A percentile compares a stretch with the other conserved stretches of the same genome.
Conservation (phyloP, 2,329 filamentous ascomycete species). For the Colletotrichum tabaci region DNA sequence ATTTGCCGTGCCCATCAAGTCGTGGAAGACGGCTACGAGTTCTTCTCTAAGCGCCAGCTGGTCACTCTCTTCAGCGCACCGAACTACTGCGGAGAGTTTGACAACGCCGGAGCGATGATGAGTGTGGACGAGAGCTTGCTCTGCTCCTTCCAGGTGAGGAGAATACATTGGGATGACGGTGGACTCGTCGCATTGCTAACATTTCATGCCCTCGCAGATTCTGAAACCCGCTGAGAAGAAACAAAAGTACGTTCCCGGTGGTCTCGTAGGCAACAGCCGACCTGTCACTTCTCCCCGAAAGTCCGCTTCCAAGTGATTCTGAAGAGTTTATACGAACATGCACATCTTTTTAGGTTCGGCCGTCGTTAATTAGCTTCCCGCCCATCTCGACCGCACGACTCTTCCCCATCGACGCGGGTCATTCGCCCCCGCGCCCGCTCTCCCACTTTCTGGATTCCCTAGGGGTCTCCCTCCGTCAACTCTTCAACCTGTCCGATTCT, state of each 20-base stretch:
- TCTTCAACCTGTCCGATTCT: constrained; percentile 41
- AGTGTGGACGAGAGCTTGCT: constrained; percentile 98
- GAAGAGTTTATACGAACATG: constrained; percentile 81
- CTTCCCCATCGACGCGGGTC: constrained; percentile 24
- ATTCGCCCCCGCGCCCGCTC: constrained; percentile 21
- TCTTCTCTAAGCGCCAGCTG: constrained; percentile 98
- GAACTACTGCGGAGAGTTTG: constrained; percentile 99
- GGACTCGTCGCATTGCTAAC: constrained; percentile 30
- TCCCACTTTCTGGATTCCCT: constrained; percentile 34
- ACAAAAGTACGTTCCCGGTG: constrained; percentile 97
- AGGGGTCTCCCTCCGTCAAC: constrained; percentile 27
- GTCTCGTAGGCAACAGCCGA: constrained; percentile 79
- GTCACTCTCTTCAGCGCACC: constrained; percentile 98
- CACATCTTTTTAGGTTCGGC: constrained; percentile 91
- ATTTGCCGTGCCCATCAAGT: constrained; percentile 99
- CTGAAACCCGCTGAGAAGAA: constrained; percentile 99
- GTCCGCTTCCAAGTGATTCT: constrained; percentile 74
- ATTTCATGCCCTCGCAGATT: constrained; percentile 73
- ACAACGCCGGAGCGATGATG: constrained; percentile 99
- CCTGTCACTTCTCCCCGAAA: constrained; percentile 78
- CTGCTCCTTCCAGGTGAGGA: constrained; percentile 94
- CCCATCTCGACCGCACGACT: constrained; percentile 33
- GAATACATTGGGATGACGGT: not conserved
- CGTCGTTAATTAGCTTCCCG: constrained; percentile 79
- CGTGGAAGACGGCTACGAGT: constrained; percentile 99